Percentiles rank a stretch among this genome's conserved stretches.
phyloP scores from a whole-genome alignment of 192 early-diverging fungal genomes.

The Linderina pennispora region DNA sequence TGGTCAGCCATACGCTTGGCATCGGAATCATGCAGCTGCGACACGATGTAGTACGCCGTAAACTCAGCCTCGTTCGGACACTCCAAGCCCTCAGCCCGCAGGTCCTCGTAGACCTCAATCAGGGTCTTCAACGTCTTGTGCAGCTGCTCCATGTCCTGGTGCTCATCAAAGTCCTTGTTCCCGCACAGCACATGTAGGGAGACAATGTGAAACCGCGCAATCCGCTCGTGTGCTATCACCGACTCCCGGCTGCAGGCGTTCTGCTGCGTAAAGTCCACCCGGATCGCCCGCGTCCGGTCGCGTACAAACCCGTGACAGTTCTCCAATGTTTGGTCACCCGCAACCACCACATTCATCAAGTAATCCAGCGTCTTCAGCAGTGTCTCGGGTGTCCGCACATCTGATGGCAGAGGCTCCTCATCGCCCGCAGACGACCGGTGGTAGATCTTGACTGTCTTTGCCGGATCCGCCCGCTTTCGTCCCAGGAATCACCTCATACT shows the following conservation, averaged over 20 bases:
- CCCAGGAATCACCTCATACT: slow-evolving; percentile 62
- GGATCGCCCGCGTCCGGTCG: slow-evolving; percentile 77
- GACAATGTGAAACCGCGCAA: slow-evolving; percentile 83
- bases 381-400: slow-evolving; percentile 75
- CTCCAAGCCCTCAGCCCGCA: slow-evolving; percentile 41
- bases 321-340: slow-evolving; percentile 47
- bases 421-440: slow-evolving; percentile 79
- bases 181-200: slow-evolving; percentile 69
- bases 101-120: slow-evolving; percentile 82
- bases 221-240: slow-evolving; percentile 66
- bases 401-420: slow-evolving; percentile 78
- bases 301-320: slow-evolving; percentile 76
- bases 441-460: slow-evolving; percentile 74
- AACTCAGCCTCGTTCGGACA: slow-evolving; percentile 87
- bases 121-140: slow-evolving; percentile 80
- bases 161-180: slow-evolving; percentile 58
- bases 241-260: slow-evolving; percentile 68
- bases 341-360: slow-evolving; percentile 51
- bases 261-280: slow-evolving; percentile 83
- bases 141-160: slow-evolving; percentile 87
- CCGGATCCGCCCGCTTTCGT: slow-evolving; percentile 60
- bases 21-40: slow-evolving; percentile 67
- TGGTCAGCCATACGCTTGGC: slow-evolving; percentile 58
- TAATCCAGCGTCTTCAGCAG: slow-evolving; percentile 64
- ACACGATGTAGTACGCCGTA: slow-evolving; percentile 78